Percentiles rank a stretch among this genome's conserved stretches.
Evolutionary conservation across 208 protist genomes (phyloP).

Genomic region (Crithidia fasciculata): DNA sequence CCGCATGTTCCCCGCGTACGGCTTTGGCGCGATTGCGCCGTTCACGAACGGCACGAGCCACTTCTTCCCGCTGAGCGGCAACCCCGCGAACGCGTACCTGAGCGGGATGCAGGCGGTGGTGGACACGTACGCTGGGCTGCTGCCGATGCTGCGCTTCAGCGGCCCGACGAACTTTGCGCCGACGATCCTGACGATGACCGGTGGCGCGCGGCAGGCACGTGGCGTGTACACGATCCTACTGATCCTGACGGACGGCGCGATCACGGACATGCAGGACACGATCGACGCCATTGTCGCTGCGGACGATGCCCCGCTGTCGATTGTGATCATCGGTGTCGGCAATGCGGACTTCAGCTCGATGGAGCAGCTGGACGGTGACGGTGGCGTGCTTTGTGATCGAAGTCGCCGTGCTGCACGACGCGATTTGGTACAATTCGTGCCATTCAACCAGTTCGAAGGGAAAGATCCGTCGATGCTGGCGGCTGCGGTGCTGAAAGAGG

Average conservation of each 20-base stretch:
- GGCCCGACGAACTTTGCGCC: slow-evolving; percentile 79
- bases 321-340: slow-evolving; percentile 94
- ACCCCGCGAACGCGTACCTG: slow-evolving; percentile 44
- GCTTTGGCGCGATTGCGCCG: slow-evolving; percentile 49
- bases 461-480: slow-evolving; percentile 41
- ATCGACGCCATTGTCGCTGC: slow-evolving; percentile 78
- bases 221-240: slow-evolving; percentile 86
- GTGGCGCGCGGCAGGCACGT: slow-evolving; percentile 25
- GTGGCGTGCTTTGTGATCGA: slow-evolving; percentile 28
- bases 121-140: slow-evolving; percentile 44
- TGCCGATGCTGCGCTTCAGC: slow-evolving; percentile 44
- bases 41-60: slow-evolving; percentile 47
- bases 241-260: slow-evolving; percentile 92
- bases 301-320: slow-evolving; percentile 81
- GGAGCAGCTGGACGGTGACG: slow-evolving; percentile 92
- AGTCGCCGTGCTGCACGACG: slow-evolving; percentile 16
- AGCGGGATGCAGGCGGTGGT: slow-evolving; percentile 62
- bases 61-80: slow-evolving; percentile 61
- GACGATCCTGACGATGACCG: slow-evolving; percentile 35
- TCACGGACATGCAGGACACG: slow-evolving; percentile 81
- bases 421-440: slow-evolving; percentile 84
- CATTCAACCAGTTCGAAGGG: slow-evolving; percentile 52
- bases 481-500: slow-evolving; percentile 52
- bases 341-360: slow-evolving; percentile 89
- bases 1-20: slow-evolving; percentile 48